phyloP scores from a whole-genome alignment of 257 asterid species.

The Penstemon barbatus region DNA sequence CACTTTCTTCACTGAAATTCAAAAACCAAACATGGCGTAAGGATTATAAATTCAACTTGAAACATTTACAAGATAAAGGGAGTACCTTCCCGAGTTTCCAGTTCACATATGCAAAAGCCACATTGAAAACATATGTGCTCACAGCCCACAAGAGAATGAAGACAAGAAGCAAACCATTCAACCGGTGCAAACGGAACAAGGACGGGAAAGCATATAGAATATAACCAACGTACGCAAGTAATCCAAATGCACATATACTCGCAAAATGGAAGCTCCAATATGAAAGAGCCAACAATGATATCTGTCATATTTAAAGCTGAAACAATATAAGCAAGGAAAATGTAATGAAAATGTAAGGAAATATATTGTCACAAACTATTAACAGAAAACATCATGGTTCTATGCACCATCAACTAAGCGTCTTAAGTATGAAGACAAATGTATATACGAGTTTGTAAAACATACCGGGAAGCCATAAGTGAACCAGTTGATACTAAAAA shows the following conservation, averaged over 20 bases:
- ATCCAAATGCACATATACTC: conserved; percentile 94
- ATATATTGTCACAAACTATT: conserved; percentile 17
- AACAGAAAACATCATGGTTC: conserved; percentile 4
- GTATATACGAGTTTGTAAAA: conserved; percentile 28
- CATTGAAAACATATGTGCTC: conserved; percentile 93
- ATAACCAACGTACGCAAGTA: conserved; percentile 94
- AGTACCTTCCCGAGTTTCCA: conserved; percentile 88
- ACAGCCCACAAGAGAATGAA: conserved; percentile 99
- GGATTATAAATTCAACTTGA: conserved; percentile 18
- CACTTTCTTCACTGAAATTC: too few relatives aligned
- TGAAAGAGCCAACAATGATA: conserved; percentile 85
- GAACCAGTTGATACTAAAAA: conserved; percentile 97
- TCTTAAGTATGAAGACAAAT: conserved; percentile 13
- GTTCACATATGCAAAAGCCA: conserved; percentile 80
- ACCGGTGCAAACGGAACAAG: conserved; percentile 83
- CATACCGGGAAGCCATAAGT: conserved; percentile 98
- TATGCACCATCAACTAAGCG: conserved; percentile 21
- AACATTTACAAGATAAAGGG: conserved; percentile 30
- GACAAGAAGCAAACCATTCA: conserved; percentile 92
- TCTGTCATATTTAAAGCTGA: conserved; percentile 62
- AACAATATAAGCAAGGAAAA: conserved; percentile 42
- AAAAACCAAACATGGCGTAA: too few relatives aligned
- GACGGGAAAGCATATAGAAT: conserved; percentile 85
- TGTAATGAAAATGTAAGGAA: conserved; percentile 10
- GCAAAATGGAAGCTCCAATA: conserved; percentile 99